Percentiles rank a stretch among this genome's conserved stretches.
Evolutionary conservation across 805 yeast genomes (phyloP).

Genomic region (Cephaloascus fragrans): DNA sequence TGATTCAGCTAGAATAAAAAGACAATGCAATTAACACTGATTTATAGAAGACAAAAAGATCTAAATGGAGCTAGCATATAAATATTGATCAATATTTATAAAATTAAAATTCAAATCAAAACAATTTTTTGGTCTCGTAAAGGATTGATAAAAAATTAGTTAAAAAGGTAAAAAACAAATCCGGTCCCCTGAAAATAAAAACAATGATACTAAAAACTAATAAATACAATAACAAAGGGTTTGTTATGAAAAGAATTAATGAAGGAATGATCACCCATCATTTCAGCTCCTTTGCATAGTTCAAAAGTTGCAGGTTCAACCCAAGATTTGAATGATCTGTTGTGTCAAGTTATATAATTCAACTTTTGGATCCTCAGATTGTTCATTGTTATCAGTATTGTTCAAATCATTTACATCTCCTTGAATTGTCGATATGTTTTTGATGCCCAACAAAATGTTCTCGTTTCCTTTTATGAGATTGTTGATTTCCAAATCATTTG

Average conservation of each 20-base stretch:
- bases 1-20: too few species aligned
- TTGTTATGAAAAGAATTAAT: too few species aligned
- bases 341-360: slow-evolving; percentile 60
- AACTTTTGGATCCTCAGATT: slow-evolving; percentile 50
- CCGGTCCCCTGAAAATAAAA: background rate
- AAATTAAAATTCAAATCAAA: background rate
- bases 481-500: slow-evolving; percentile 60
- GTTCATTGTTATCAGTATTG: slow-evolving; percentile 22
- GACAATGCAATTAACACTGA: too few species aligned
- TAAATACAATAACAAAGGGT: background rate
- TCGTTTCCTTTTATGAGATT: slow-evolving; percentile 44
- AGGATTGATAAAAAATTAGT: too few species aligned
- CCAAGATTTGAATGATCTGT: slow-evolving; percentile 49
- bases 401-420: slow-evolving; percentile 12
- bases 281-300: too few species aligned
- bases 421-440: slow-evolving; percentile 17
- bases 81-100: too few species aligned
- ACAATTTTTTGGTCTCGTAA: background rate
- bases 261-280: too few species aligned
- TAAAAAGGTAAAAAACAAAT: too few species aligned
- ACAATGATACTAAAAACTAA: too few species aligned
- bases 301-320: too few species aligned
- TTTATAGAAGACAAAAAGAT: too few species aligned
- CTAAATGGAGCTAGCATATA: background rate
- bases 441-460: slow-evolving; percentile 44